A percentile compares a stretch with the other conserved stretches of the same genome.
phyloP scores from a whole-genome alignment of 176 grass and related monocot species.

The Lolium perenne region DNA sequence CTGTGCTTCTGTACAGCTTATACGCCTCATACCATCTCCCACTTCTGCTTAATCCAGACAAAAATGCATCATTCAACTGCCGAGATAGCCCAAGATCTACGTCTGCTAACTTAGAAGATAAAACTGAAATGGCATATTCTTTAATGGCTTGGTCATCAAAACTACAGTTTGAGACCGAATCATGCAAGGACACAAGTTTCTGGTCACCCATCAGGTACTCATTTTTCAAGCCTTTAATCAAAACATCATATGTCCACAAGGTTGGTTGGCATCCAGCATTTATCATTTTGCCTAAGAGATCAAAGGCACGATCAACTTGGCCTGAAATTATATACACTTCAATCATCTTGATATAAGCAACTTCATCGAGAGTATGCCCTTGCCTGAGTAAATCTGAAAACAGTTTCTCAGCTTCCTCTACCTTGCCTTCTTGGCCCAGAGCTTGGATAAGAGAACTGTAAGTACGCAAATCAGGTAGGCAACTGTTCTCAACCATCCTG shows the following conservation, averaged over 20 bases:
- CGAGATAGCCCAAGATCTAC: slow-evolving; percentile 42
- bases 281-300: slow-evolving; percentile 54
- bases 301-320: slow-evolving; percentile 55
- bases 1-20: slow-evolving; percentile 54
- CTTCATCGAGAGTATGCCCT: slow-evolving; percentile 55
- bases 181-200: slow-evolving; percentile 50
- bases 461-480: slow-evolving; percentile 54
- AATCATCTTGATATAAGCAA: slow-evolving; percentile 63
- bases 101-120: slow-evolving; percentile 59
- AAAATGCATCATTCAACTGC: slow-evolving; percentile 51
- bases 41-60: slow-evolving; percentile 58
- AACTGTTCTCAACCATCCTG: slow-evolving; percentile 55
- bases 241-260: slow-evolving; percentile 55
- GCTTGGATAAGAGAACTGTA: slow-evolving; percentile 66
- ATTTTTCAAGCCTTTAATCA: slow-evolving; percentile 62
- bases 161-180: slow-evolving; percentile 36
- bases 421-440: slow-evolving; percentile 58
- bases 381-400: slow-evolving; percentile 51
- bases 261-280: slow-evolving; percentile 56
- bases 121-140: slow-evolving; percentile 37
- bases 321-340: slow-evolving; percentile 55
- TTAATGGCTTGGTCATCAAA: slow-evolving; percentile 42
- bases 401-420: slow-evolving; percentile 58
- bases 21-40: slow-evolving; percentile 65
- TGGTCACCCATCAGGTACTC: slow-evolving; percentile 48